A percentile compares a stretch with the other conserved stretches of the same genome.
Evolutionary conservation across 2,329 filamentous ascomycete species (phyloP).

Genomic region (Fusarium nanum): DNA sequence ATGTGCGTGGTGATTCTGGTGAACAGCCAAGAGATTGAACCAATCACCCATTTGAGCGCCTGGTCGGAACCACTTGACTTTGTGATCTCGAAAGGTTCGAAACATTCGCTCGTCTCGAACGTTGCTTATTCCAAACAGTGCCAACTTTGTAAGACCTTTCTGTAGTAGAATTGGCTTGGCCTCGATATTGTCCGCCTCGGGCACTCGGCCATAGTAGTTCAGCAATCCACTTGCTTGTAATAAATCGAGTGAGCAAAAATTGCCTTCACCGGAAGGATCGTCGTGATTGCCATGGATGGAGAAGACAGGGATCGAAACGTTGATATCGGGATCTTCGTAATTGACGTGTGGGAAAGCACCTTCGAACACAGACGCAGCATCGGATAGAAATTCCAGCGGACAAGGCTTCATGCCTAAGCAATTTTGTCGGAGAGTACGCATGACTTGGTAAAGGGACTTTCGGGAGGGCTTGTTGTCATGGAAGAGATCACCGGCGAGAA

Average conservation of each 20-base stretch:
- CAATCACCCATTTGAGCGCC: conserved; percentile 83
- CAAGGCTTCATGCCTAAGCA: conserved; percentile 96
- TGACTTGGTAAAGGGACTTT: conserved; percentile 96
- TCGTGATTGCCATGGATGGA: conserved; percentile 99
- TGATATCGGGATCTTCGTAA: conserved; percentile 97
- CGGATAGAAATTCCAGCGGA: conserved; percentile 92
- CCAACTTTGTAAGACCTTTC: conserved; percentile 92
- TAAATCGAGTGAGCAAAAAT: conserved; percentile 89
- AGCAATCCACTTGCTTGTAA: conserved; percentile 90
- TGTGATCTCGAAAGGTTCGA: conserved; percentile 90
- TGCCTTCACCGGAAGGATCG: conserved; percentile 95
- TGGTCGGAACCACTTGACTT: conserved; percentile 93
- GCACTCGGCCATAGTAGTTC: conserved; percentile 95
- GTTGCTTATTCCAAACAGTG: conserved; percentile 94
- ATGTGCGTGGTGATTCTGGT: conserved; percentile 95
- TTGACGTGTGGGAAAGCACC: conserved; percentile 94
- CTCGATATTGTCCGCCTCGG: conserved; percentile 94
- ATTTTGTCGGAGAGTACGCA: conserved; percentile 92
- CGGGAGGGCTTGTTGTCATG: conserved; percentile 98
- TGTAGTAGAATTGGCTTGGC: conserved; percentile 93
- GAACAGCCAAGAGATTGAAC: conserved; percentile 95
- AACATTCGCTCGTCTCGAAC: conserved; percentile 95
- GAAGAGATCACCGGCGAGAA: conserved; percentile 94
- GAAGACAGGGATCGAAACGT: conserved; percentile 96
- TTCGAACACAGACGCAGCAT: conserved; percentile 90